Percentiles rank a stretch among this genome's conserved stretches.
phyloP scores from a whole-genome alignment of 192 early-diverging fungal genomes.

The Endogone sp. region DNA sequence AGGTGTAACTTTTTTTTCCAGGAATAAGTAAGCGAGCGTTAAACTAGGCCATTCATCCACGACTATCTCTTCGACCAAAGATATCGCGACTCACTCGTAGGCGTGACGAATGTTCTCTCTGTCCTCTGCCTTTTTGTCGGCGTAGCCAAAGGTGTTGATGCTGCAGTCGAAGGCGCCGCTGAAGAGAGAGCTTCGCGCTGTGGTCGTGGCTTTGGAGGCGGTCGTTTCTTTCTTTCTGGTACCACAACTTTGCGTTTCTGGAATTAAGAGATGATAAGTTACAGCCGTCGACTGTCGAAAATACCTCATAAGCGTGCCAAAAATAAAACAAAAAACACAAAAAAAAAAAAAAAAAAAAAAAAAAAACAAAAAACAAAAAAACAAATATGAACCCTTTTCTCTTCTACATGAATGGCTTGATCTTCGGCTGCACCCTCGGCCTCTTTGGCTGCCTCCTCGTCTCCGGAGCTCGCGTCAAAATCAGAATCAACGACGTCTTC shows the following conservation, averaged over 20 bases:
- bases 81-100: conserved; percentile 12
- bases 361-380: too few relatives aligned
- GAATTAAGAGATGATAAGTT: too few relatives aligned
- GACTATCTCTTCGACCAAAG: too few relatives aligned
- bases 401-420: conserved; percentile 25
- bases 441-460: conserved; percentile 41
- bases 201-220: conserved; percentile 1
- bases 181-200: neutral
- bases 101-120: neutral
- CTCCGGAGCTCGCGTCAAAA: conserved; percentile 44
- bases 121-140: neutral
- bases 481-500: conserved; percentile 54
- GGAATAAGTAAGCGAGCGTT: too few relatives aligned
- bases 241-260: neutral
- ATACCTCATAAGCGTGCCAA: too few relatives aligned
- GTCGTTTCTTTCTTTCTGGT: neutral
- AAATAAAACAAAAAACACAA: too few relatives aligned
- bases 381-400: conserved; percentile 37
- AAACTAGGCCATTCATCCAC: too few relatives aligned
- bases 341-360: too few relatives aligned
- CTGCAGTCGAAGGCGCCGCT: conserved; percentile 1
- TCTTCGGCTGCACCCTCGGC: conserved; percentile 27
- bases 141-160: neutral
- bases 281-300: too few relatives aligned
- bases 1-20: conserved; percentile 5